These are phyloP conservation scores for Chrysanthemum makinoi DNA, from an alignment of 129 eudicot species.

Conservation along the genomic window DNA sequence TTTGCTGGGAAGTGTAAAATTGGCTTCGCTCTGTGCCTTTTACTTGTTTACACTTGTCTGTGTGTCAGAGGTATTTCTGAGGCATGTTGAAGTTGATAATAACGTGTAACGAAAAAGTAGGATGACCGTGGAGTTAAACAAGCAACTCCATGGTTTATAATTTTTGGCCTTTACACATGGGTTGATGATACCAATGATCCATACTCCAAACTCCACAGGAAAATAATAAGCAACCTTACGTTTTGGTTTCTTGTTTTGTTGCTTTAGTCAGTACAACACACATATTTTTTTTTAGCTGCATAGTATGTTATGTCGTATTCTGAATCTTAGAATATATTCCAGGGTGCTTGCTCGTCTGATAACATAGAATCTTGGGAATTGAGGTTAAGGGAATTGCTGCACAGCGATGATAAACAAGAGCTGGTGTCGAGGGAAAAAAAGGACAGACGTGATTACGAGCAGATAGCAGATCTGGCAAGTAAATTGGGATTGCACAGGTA, in stretches of 20 bases:
- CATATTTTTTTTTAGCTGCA: background rate
- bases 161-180: background rate
- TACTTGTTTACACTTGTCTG: too few species aligned
- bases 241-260: background rate
- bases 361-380: constrained; percentile 46
- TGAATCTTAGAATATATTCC: constrained; percentile 1
- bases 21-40: too few species aligned
- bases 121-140: background rate
- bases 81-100: too few species aligned
- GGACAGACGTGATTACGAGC: constrained; percentile 59
- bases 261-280: background rate
- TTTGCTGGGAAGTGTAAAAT: too few species aligned
- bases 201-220: background rate
- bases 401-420: constrained; percentile 45
- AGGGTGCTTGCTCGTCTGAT: constrained; percentile 41
- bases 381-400: constrained; percentile 32
- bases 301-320: background rate
- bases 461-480: constrained; percentile 61
- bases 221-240: background rate
- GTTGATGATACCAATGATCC: constrained; percentile 7
- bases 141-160: constrained; percentile 2
- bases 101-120: too few species aligned
- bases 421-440: constrained; percentile 62
- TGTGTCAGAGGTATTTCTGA: too few species aligned
- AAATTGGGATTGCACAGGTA: constrained; percentile 69